Base-by-base conservation (phyloP, 768 basidiomycete species). In the Podaxis carcinomalis region DNA sequence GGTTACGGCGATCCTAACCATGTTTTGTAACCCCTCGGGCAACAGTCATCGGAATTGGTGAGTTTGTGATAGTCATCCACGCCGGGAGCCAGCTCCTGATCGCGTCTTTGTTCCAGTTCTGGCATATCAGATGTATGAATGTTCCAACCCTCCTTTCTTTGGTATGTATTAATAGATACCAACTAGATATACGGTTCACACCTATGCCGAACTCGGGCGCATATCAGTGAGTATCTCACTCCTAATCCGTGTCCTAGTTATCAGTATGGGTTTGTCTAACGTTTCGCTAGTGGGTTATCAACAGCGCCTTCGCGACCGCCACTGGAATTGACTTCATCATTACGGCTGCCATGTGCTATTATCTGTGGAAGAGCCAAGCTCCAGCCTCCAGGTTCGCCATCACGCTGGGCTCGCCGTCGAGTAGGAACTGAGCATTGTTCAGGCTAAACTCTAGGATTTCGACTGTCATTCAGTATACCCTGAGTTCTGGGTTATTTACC, bases 261-360 rank as follows among this genome's bases (percentile, higher is more conserved):
- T 42, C 32, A 35, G 47, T 32, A 51, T 14, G 19, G n/a, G 25
- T 10, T 57, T 32, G 13, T 44, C 36, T 44, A 19, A 56, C 50
- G 36, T 44, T 37, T n/a, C 9, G 42, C 11, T 27, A 80, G 78
- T 81, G 79, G 79, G 70, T 73, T 1, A 73, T 82, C 52, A 68
- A 75, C 28, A 69, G 75, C 14, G 78, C 79, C 0, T 67, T 81
- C 1, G 76, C 75, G 1, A 72, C 78, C 0, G 72, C 77, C 5
- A 81, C 80, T 0, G 57, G 72, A 21, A 80, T 79, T 61, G 80
- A 82, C 59, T 77, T 81, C 58, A 61, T 78, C 37, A 78, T 81
- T 50, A 66, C 74, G 4, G 61, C 65, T 0, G 70, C 73, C n/a
- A 75, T 75, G 74, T 73, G 70, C 56, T 75, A 69, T 56, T 75